These are phyloP conservation scores for Murraya koenigii DNA, from an alignment of 345 rosid species.

Conservation along the genomic window DNA sequence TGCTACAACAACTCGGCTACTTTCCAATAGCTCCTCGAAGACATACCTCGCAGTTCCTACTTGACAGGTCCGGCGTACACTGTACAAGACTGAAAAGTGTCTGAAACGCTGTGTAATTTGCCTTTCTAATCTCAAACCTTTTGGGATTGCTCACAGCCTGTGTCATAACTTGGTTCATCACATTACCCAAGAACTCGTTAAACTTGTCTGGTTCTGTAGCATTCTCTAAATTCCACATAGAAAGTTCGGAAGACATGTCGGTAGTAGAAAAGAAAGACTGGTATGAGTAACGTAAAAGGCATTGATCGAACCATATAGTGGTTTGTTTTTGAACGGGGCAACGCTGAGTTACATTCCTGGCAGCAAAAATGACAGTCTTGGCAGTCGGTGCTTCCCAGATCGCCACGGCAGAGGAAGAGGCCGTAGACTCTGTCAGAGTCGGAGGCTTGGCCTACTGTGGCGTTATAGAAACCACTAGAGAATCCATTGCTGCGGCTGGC, in stretches of 20 bases:
- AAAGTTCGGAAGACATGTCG: neutral
- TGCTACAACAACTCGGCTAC: conserved; percentile 1
- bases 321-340: neutral
- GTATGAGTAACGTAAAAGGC: neutral
- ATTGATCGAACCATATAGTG: no score
- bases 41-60: conserved; percentile 13
- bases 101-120: conserved; percentile 13
- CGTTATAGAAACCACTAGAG: conserved; percentile 22
- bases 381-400: neutral
- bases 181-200: neutral
- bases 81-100: conserved; percentile 40
- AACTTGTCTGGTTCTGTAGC: conserved; percentile 14
- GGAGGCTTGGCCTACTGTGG: conserved; percentile 22
- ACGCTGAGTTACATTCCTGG: neutral
- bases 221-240: neutral
- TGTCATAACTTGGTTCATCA: conserved; percentile 1
- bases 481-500: conserved; percentile 26
- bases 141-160: conserved; percentile 18
- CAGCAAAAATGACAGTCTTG: neutral
- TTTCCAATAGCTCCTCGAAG: conserved; percentile 3
- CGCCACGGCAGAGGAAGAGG: neutral
- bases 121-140: conserved; percentile 32
- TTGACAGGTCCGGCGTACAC: conserved; percentile 48
- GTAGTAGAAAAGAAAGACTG: neutral
- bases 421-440: conserved; percentile 13